phyloP scores from a whole-genome alignment of 1,284 basidiomycete genomes.

The Apiotrichum veenhuisii region DNA sequence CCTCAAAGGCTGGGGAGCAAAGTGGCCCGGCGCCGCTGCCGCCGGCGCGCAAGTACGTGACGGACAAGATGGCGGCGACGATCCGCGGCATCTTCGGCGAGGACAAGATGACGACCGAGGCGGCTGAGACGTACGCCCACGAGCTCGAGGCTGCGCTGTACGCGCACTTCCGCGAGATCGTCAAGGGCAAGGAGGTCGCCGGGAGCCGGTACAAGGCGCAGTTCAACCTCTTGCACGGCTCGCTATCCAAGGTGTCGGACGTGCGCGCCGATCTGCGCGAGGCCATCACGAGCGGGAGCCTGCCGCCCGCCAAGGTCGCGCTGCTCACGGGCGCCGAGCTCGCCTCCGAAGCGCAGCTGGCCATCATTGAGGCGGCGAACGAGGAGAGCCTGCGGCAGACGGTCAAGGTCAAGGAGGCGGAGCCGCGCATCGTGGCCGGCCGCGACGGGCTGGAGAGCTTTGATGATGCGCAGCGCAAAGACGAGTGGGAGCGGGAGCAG shows the following conservation, averaged over 20 bases:
- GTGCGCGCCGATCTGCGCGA: conserved; percentile 25
- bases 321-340: conserved; percentile 34
- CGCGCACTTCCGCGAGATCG: conserved; percentile 31
- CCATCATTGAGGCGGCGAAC: conserved; percentile 32
- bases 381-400: conserved; percentile 34
- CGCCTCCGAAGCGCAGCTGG: conserved; percentile 35
- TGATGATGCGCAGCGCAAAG: conserved; percentile 23
- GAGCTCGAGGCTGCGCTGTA: conserved; percentile 37
- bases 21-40: conserved; percentile 21
- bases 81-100: conserved; percentile 28
- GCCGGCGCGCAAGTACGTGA: conserved; percentile 34
- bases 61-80: conserved; percentile 28
- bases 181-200: conserved; percentile 36
- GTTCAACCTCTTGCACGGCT: conserved; percentile 36
- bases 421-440: conserved; percentile 26
- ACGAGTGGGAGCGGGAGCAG: conserved; percentile 4
- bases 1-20: too few relatives aligned
- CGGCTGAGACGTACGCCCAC: conserved; percentile 21
- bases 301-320: conserved; percentile 33
- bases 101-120: conserved; percentile 18
- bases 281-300: conserved; percentile 18
- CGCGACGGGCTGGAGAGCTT: conserved; percentile 42
- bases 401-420: conserved; percentile 30
- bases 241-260: conserved; percentile 27
- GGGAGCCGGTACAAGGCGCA: conserved; percentile 44